Evolutionary conservation across 2,329 filamentous ascomycete genomes (phyloP), one percentile per base, ranked within the genome.

Genomic region (Orbilia blumenaviensis): DNA sequence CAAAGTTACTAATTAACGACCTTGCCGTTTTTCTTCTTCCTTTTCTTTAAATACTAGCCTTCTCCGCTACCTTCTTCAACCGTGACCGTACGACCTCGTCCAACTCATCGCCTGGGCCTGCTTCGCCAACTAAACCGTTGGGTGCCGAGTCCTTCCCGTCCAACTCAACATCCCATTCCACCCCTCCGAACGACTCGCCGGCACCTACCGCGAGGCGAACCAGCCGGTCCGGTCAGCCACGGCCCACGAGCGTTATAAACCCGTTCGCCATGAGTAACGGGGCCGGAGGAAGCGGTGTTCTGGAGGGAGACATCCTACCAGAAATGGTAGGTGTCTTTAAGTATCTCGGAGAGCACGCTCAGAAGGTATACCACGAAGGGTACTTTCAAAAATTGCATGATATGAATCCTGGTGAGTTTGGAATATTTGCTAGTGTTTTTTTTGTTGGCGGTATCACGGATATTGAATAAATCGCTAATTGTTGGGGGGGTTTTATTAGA

Each of bases 331-430:
- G 94, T 78, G 94, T 98, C 81, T 98, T 98, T 83, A 92, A 89
- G 76, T 95, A 93, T 81, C 87, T 99, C 79, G 98, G 97, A 84
- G 95, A 91, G 83, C 95, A 99, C 83, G 91, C 89, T 71, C 97
- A 97, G 83, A 98, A 98, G 84, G 86, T 98, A 67, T 99, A 98
- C 82, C 94, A 97, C 80, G 95, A 99, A 84, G 95, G 95, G 38
- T 99, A 98, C 82, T 98, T 99, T 79, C 84, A 99, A 80, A 99
- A 98, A 84, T 86, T 99, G 56, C 94, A 97, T 83, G 95, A 99
- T 83, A 89, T 97, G 80, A 96, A 98, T 81, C 90, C 89, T 66
- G 90, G 94, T 97, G n/a, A 34, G 69, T 58, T 32, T 38, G 34
- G 41, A 12, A 16, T 41, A 42, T 23, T 46, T 23, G 4, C 16